Evolutionary conservation across 345 rosid species (phyloP), one percentile per base, ranked within the genome.

Genomic region (Clarkia xantiana): DNA sequence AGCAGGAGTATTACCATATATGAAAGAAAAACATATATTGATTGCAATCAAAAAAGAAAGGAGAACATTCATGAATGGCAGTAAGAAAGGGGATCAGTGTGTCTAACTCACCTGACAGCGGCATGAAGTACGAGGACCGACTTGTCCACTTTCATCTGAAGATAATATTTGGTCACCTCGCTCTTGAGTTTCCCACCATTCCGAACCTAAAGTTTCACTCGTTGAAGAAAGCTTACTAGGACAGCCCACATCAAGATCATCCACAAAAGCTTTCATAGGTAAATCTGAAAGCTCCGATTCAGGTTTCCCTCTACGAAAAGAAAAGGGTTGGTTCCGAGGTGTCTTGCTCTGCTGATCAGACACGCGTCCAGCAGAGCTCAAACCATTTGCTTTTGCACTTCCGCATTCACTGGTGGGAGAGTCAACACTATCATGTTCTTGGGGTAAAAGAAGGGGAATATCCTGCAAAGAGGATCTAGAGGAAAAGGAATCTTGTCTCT

Each of bases 131-230:
- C 81, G 79, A 17, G 96, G 95, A 62, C 96, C 96, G 20, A 84
- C 91, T 75, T 87, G 85, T 67, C 95, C 94, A 53, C 62, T 57
- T 49, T 76, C 88, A 69, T 82, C 79, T 42, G 60, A 54, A 40
- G 57, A 71, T 56, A 76, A 73, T 60, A 63, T 69, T 65, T 76
- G 95, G 62, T 77, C 78, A 61, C 71, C 77, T 60, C 80, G 71
- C 62, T 93, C 99, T 57, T 76, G 86, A 61, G 73, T 70, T 74
- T 82, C 97, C 97, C 95, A 87, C 95, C 97, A 93, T 49, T 82
- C 97, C 51, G 55, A 53, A 69, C 77, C 84, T 10, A 64, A 68
- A 53, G 62, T 34, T 63, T 59, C 58, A 42, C 57, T 66, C 59
- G 64, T 68, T 61, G 70, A 71, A 19, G 62, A 49, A 41, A 47